Evolutionary conservation across 495 filamentous ascomycete species (phyloP), one percentile per base, ranked within the genome.

Genomic region (Hypoxylon rickii): DNA sequence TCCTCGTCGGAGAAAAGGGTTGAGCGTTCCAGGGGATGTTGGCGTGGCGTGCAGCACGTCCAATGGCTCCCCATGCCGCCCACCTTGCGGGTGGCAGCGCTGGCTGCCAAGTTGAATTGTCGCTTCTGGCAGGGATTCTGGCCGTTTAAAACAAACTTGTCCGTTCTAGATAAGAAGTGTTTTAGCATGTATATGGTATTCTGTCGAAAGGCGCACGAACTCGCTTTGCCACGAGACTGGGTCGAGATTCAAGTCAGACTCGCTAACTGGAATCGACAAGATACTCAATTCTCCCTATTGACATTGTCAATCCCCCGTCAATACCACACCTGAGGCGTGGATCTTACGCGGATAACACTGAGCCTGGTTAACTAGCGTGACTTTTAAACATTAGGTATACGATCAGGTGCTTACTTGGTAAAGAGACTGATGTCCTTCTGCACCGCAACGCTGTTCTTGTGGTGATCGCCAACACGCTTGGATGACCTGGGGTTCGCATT

Each of bases 381-480:
- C 4, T 29, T 4, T 4, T 4, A 29, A 5, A 5, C 24, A 29
- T 5, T 5, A 29, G 10, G 24, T 29, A 10, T 10, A 29, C 24
- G 24, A 29, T 29, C 10, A 29, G 10, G 38, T 41, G n/a, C 38
- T 3, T 41, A 41, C 38, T 41, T 41, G 10, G 38, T 41, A 41
- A 41, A 41, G n/a, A 41, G 38, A 41, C 38, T 41, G 38, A 41
- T 41, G 12, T 41, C 38, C 38, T 41, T 41, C 17, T 41, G 38
- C 38, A 41, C 38, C 4, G 18, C 38, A 21, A 22, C 38, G 18
- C 38, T 41, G 17, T 41, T 41, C 38, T 41, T 41, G 38, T 19
- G 38, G 38, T 41, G 38, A n/a, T 41, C 38, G 2, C 38, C 38
- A 3, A 41, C 24, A 20, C 2, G 38, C 12, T 22, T 41, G 18